phyloP scores from a whole-genome alignment of 441 rosid species.

The Melastoma candidum region DNA sequence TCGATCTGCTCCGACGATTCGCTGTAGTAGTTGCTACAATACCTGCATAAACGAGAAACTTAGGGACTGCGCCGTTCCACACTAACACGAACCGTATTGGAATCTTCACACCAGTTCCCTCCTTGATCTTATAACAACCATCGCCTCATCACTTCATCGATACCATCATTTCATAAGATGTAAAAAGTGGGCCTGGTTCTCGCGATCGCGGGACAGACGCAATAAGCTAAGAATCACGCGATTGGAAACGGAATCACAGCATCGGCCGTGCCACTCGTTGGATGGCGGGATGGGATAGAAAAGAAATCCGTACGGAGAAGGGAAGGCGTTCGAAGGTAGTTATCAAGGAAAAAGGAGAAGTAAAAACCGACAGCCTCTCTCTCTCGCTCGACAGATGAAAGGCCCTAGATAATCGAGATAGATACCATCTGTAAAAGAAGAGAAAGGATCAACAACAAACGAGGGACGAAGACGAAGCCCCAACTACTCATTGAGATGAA shows the following conservation, averaged over 20 bases:
- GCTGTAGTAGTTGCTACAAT: slow-evolving; percentile 76
- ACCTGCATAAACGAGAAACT: slow-evolving; percentile 26
- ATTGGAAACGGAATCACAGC: no score
- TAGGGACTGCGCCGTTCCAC: not conserved
- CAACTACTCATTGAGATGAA: no score
- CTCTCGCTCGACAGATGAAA: not conserved
- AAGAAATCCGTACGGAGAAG: slow-evolving; percentile 7
- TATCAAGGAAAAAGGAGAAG: slow-evolving; percentile 9
- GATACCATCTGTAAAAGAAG: not conserved
- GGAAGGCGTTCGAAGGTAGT: slow-evolving; percentile 4
- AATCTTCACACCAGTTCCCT: not conserved
- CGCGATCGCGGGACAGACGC: no score
- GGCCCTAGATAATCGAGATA: not conserved
- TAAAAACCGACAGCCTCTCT: not conserved
- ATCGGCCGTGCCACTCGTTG: no score
- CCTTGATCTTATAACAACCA: not conserved
- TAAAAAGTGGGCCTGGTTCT: no score
- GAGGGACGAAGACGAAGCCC: not conserved
- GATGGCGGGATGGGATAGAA: not conserved
- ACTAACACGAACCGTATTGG: no score
- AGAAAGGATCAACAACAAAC: not conserved
- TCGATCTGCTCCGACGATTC: slow-evolving; percentile 53
- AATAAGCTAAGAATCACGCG: no score
- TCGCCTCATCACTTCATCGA: no score
- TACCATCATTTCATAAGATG: no score